Evolutionary conservation across 257 asterid genomes (phyloP), one percentile per base, ranked within the genome.

Genomic region (Echites panduratus): DNA sequence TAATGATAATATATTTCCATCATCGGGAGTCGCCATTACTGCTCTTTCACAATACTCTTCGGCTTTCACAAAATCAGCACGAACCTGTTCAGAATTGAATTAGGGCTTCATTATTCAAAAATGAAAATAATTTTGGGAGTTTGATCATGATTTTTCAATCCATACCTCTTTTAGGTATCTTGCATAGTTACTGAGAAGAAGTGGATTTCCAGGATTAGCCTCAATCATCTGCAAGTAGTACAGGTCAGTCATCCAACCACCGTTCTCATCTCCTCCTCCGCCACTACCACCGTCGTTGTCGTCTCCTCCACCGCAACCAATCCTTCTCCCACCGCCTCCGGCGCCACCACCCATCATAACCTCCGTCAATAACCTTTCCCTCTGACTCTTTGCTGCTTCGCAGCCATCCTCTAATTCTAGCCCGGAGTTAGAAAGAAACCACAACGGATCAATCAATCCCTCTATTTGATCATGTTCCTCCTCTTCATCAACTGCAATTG

Each of bases 21-120:
- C 85, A 50, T 48, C 71, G 0, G 89, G 85, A 40, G 72, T 76
- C 40, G 76, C 87, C 75, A 86, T 63, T 17, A 88, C 57, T 68
- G 93, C 89, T 82, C 90, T 84, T 61, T 77, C 88, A 79, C 81
- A 84, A 12, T 86, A 86, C 70, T 81, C 87, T 73, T 88, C 86
- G 3, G 89, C 90, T 73, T 72, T 85, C 14, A 29, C 68, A 1
- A 70, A 32, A 64, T 88, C 87, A 13, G 82, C 85, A 5, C 79
- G 66, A 13, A 83, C 66, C 92, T 87, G 79, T 52, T 73, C 45
- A 20, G 19, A 32, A 48, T 58, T 27, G 6, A 41, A 41, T 12
- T 17, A 1, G 19, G 16, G 7, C 24, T 63, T 63, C 1, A 32
- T 32, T 32, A 1, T 32, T 32, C 38, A 1, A 32, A 32, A 32